phyloP scores from a whole-genome alignment of 805 yeast genomes.

The Kodamaea restingae region DNA sequence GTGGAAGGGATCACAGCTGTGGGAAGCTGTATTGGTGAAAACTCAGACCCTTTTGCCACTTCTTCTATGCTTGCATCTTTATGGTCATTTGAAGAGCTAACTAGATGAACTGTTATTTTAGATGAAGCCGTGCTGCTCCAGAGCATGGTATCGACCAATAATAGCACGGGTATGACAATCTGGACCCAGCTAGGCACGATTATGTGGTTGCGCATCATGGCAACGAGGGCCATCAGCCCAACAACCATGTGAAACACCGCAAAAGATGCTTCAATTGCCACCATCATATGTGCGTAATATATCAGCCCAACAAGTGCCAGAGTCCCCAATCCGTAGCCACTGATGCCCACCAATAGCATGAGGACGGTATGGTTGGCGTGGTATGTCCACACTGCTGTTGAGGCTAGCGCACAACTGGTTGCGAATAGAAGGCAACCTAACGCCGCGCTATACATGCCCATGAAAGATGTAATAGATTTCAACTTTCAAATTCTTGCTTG shows the following conservation, averaged over 20 bases:
- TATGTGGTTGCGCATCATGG: constrained; percentile 1
- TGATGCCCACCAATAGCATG: constrained; percentile 4
- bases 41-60: too few species aligned
- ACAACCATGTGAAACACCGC: constrained; percentile 1
- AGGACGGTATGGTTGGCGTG: background rate
- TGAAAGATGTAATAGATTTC: background rate
- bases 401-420: constrained; percentile 3
- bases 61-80: too few species aligned
- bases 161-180: background rate
- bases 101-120: too few species aligned
- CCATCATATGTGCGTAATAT: background rate
- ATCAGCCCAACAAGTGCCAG: constrained; percentile 1
- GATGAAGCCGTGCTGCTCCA: constrained; percentile 1
- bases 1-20: background rate
- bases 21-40: too few species aligned
- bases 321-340: constrained; percentile 6
- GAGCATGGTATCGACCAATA: background rate
- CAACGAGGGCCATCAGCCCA: constrained; percentile 2
- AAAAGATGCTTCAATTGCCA: background rate
- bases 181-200: background rate
- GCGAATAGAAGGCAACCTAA: constrained; percentile 3
- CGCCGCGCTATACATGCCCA: constrained; percentile 1
- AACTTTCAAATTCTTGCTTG: background rate
- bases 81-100: too few species aligned
- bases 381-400: constrained; percentile 2